A percentile compares a stretch with the other conserved stretches of the same genome.
These are phyloP conservation scores for Coleophoma crateriformis DNA, from an alignment of 2,329 filamentous ascomycete species.

Conservation along the genomic window DNA sequence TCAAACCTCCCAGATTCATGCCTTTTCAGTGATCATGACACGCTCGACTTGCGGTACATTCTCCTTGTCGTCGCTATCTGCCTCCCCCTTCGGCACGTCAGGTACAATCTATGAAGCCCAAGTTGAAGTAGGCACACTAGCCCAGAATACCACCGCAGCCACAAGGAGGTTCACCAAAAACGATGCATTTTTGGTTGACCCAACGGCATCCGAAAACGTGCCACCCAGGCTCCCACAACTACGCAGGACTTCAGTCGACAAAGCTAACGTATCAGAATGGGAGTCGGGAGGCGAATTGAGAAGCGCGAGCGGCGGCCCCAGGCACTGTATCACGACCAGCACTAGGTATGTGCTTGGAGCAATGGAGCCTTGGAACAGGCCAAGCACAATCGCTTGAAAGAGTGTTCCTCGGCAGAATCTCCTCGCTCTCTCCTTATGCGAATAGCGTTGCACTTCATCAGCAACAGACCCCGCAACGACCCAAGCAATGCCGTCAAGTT, in stretches of 20 bases:
- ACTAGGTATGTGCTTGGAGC: conserved; percentile 34
- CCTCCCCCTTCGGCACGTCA: background rate
- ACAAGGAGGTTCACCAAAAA: background rate
- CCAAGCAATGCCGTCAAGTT: too few relatives aligned
- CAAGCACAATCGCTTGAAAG: conserved; percentile 65
- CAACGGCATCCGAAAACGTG: conserved; percentile 32
- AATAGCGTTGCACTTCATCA: background rate
- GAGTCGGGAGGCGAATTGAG: conserved; percentile 33
- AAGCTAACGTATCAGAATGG: conserved; percentile 26
- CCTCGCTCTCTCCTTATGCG: conserved; percentile 13
- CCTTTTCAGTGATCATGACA: background rate
- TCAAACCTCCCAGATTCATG: background rate
- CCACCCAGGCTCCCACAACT: conserved; percentile 42
- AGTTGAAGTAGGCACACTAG: background rate
- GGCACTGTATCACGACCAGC: conserved; percentile 40
- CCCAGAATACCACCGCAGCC: background rate
- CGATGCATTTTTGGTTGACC: background rate
- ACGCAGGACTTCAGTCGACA: conserved; percentile 39
- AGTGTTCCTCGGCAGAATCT: conserved; percentile 66
- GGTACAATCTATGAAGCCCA: background rate
- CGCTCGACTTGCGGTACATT: background rate
- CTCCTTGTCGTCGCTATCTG: background rate
- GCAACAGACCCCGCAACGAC: too few relatives aligned
- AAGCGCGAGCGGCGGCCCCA: conserved; percentile 34
- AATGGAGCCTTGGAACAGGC: conserved; percentile 40